Base-by-base conservation (phyloP, 306 rosid species). In the Prunus davidiana region DNA sequence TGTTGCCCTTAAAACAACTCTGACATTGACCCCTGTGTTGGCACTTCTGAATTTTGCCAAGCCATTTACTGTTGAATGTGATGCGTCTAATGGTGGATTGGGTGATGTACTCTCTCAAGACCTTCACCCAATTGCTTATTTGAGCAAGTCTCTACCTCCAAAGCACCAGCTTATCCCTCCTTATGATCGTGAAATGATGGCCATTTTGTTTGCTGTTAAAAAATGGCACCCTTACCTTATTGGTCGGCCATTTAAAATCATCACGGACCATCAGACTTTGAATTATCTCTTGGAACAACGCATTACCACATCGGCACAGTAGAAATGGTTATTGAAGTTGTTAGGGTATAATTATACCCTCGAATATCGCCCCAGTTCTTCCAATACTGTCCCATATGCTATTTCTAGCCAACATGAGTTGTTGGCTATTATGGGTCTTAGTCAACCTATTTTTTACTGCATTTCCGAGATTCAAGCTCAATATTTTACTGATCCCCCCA, bases 1-100 rank as follows among this genome's bases (percentile, higher is more conserved):
- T 7, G 0, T 0, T 0, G 1, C 2, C 0, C 4, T n/a, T 0
- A 38, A 66, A 1, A 3, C 22, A 0, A n/a, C 30, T 0, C 12
- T 78, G 16, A 11, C 47, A 0, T 18, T 67, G 3, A 64, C 66
- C 0, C 32, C 4, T 0, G 10, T 27, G 2, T 16, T 78, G 0
- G 72, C 67, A 0, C 7, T 78, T 41, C 49, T 18, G 0, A 30
- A 52, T 12, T 78, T 78, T 25, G 6, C 18, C 2, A 0, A 12
- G 10, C 28, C 45, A 0, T 78, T 69, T 2, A 15, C 20, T 1
- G 5, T 77, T 3, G 28, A 78, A 12, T 9, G 1, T 0, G 54
- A 69, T 49, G 71, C 55, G 0, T 60, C 38, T 0, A 13, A 65
- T 0, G 0, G 1, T 0, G 45, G 76, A 3, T 11, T 77, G 0